phyloP scores from a whole-genome alignment of 805 yeast genomes.

The Lipomyces spencermartinsiae region DNA sequence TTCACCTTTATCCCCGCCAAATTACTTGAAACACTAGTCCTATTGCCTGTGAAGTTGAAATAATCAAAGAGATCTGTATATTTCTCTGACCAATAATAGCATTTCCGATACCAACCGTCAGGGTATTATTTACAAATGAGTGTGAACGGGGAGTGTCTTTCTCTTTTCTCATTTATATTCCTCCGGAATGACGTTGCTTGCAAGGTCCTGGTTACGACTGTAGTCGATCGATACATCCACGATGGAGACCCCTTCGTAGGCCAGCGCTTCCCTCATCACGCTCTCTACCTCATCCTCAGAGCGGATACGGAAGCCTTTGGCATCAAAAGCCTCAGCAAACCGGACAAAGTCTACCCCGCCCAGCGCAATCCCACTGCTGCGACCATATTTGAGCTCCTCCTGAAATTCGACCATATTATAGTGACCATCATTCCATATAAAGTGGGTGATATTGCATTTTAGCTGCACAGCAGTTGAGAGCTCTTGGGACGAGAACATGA shows the following conservation, averaged over 20 bases:
- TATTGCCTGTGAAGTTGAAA: neutral
- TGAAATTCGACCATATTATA: conserved; percentile 2
- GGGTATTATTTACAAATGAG: neutral
- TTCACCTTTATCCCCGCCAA: neutral
- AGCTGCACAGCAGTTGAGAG: neutral
- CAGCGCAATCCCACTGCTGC: neutral
- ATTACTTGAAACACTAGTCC: neutral
- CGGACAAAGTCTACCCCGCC: neutral
- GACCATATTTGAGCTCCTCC: conserved; percentile 1
- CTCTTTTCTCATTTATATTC: neutral
- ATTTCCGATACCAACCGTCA: neutral
- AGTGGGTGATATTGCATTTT: conserved; percentile 2
- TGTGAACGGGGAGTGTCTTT: too few species aligned
- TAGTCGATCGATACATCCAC: neutral
- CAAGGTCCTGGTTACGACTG: neutral
- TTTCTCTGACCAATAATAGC: neutral
- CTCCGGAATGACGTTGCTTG: neutral
- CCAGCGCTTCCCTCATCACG: conserved; percentile 3
- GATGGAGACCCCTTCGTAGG: neutral
- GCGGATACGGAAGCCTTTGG: neutral
- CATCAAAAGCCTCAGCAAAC: neutral
- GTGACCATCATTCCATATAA: neutral
- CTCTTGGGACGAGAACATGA: neutral
- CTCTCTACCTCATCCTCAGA: neutral
- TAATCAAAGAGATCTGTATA: neutral